Evolutionary conservation across 164 flowering plant species (phyloP).

Genomic region (Stephania japonica): DNA sequence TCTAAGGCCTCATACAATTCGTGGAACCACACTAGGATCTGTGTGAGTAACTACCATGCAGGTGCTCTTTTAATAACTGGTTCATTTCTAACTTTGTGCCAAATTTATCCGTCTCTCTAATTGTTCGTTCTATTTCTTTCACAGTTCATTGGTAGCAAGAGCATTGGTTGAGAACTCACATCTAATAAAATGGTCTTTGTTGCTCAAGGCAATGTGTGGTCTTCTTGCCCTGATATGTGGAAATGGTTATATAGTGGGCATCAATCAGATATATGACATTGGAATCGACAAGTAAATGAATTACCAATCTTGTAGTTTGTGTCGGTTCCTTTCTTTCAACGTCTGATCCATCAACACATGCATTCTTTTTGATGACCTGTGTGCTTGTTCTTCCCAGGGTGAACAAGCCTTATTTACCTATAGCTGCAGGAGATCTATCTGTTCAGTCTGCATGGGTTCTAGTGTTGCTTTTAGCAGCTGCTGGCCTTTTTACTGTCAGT

Average conservation of each 20-base stretch:
- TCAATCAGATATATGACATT: constrained; percentile 94
- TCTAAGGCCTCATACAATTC: constrained; percentile 93
- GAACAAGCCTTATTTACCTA: constrained; percentile 95
- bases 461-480: constrained; percentile 67
- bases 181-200: constrained; percentile 77
- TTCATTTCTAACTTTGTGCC: not conserved
- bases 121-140: constrained; percentile 16
- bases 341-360: not conserved
- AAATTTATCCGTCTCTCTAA: not conserved
- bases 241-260: constrained; percentile 96
- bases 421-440: constrained; percentile 98
- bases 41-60: constrained; percentile 34
- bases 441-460: constrained; percentile 87
- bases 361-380: constrained; percentile 1
- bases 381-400: constrained; percentile 54
- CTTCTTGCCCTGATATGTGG: constrained; percentile 90
- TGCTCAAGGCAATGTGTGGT: constrained; percentile 79
- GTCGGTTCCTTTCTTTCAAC: not conserved
- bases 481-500: constrained; percentile 65
- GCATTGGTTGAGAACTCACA: constrained; percentile 84
- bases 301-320: not conserved
- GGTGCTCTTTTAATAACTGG: not conserved
- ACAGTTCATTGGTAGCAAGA: constrained; percentile 84
- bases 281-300: constrained; percentile 86
- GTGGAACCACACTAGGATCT: constrained; percentile 92